Evolutionary conservation across 768 basidiomycete genomes (phyloP), one percentile per base, ranked within the genome.

Genomic region (Kwoniella shandongensis): DNA sequence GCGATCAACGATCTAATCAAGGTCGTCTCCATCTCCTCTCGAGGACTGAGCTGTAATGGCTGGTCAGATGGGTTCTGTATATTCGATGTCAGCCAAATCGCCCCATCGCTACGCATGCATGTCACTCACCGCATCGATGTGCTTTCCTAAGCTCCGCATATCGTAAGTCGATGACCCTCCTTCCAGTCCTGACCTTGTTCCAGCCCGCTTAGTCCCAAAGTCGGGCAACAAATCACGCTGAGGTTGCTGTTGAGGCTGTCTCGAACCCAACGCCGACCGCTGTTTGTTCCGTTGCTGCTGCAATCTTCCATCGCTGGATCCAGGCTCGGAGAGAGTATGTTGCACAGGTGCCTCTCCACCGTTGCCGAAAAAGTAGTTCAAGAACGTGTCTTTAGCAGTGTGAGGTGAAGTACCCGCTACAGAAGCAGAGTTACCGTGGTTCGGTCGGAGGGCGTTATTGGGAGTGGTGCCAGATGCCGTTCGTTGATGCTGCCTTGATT

Each of bases 71-170:
- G 81, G 2, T 86, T 84, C 78, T 80, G 63, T n/a, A 4, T 8
- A 13, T 2, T 40, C 6, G 39, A 30, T 4, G 44, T 60, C 58
- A 62, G 51, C 39, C 26, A 15, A 12, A 39, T 13, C 54, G 5
- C 20, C 23, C 45, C 6, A 20, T 27, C 54, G 11, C 18, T 22
- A 30, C 17, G 25, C 13, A 45, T n/a, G 20, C 39, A 40, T 32
- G n/a, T 22, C 2, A 84, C 89, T 82, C 70, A 97, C 93, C 62
- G 93, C 89, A 77, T 99, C 96, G 57, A 99, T 89, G 71, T 99
- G 96, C 78, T 88, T 92, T 40, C 93, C 91, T 50, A 98, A 81
- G 72, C 91, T 96, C 82, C 91, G 97, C 96, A 99, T 99, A 75
- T 98, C 96, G 76, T 86, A 97, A 44, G 89, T 92, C 53, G 92